Base-by-base conservation (phyloP, 2,329 filamentous ascomycete species). In the Fusarium keratoplasticum region DNA sequence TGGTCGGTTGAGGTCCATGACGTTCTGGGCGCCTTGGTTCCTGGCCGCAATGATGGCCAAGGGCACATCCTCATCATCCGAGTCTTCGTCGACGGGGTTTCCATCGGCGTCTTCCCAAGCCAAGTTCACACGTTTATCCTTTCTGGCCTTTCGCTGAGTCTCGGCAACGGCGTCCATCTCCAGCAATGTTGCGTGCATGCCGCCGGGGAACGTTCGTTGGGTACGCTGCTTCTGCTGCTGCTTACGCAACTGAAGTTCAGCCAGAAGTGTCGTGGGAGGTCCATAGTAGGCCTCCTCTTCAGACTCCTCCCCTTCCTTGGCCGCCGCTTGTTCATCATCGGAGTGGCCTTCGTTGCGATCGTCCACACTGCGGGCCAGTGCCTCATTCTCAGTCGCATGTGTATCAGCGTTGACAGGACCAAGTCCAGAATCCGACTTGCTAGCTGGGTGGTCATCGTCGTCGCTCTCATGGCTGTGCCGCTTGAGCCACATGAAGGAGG, bases 101-200 rank as follows among this genome's bases (percentile, higher is more conserved):
- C 86, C 84, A 14, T 84, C 83, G 1, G 88, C 88, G 60, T 93
- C 92, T 82, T 98, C 95, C 96, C 96, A 99, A 2, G 96, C 96
- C 36, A 99, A 87, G 67, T 94, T 94, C 36, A 98, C 91, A 67
- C 92, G 93, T 79, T 93, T 94, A 66, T 89, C 89, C 77, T 92
- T 89, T 40, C 96, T 90, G 31, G 93, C 88, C 73, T 92, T 91
- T 76, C 92, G 92, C 81, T 98, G 94, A 27, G 95, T 89, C 82
- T 98, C 94, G 25, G 94, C 94, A 31, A 98, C 94, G 0, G 95
- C 93, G 79, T 99, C 96, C 75, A 98, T 89, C 80, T 99, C 91
- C 1, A 99, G 87, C 5, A 99, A 87, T 0, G 96, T 99, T 16
- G 94, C 94, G 73, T 96, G 94, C 88, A 97, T 92, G n/a, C 95